Percentiles rank a stretch among this genome's conserved stretches.
phyloP scores from a whole-genome alignment of 2,329 filamentous ascomycete species.

The Colletotrichum noveboracense region DNA sequence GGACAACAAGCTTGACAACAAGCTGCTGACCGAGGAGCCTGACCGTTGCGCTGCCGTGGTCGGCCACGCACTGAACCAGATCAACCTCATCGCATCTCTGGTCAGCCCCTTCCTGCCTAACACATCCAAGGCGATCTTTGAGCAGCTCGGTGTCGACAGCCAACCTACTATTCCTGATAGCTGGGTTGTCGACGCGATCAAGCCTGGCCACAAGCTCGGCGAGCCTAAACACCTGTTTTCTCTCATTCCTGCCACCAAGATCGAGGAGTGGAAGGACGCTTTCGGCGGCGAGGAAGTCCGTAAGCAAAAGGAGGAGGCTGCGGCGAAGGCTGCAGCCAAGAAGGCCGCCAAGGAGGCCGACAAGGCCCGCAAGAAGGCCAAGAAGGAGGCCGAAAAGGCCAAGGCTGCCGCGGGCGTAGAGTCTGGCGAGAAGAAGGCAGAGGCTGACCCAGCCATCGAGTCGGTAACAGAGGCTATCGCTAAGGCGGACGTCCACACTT shows the following conservation, averaged over 20 bases:
- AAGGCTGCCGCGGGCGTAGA: slow-evolving; percentile 21
- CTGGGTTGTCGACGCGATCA: slow-evolving; percentile 67
- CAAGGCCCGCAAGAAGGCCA: slow-evolving; percentile 53
- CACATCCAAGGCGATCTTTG: slow-evolving; percentile 76
- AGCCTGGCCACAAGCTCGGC: slow-evolving; percentile 80
- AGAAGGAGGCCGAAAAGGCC: slow-evolving; percentile 34
- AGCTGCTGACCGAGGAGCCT: slow-evolving; percentile 58
- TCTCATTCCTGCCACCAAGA: slow-evolving; percentile 82
- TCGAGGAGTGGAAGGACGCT: slow-evolving; percentile 80
- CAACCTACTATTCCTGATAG: slow-evolving; percentile 65
- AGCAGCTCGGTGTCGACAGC: slow-evolving; percentile 71
- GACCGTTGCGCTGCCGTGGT: slow-evolving; percentile 65
- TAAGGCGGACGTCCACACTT: slow-evolving; percentile 30
- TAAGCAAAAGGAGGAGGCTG: slow-evolving; percentile 69
- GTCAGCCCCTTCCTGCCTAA: slow-evolving; percentile 85
- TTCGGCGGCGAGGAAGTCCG: slow-evolving; percentile 72
- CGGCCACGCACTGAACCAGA: slow-evolving; percentile 81
- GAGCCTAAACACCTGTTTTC: slow-evolving; percentile 81
- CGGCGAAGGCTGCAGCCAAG: slow-evolving; percentile 55
- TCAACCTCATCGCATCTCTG: slow-evolving; percentile 80
- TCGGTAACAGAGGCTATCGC: slow-evolving; percentile 28
- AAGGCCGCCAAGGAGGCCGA: slow-evolving; percentile 55
- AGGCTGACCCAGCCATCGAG: slow-evolving; percentile 28
- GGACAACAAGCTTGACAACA: slow-evolving; percentile 59
- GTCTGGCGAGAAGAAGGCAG: slow-evolving; percentile 27